phyloP scores from a whole-genome alignment of 306 rosid species.

The Nissolia schottii region DNA sequence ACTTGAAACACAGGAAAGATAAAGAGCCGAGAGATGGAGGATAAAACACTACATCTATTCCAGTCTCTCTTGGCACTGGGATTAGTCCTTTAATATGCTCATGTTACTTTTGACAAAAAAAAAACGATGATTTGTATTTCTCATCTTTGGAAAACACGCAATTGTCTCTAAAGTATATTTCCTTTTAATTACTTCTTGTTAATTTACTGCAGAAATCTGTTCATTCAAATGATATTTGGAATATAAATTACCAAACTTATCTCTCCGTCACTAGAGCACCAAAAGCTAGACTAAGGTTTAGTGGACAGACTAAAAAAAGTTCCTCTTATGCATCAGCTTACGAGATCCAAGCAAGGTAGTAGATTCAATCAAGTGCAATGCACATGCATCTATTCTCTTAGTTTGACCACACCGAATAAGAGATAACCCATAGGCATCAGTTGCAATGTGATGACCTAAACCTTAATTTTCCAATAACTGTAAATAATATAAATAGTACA shows the following conservation, averaged over 20 bases:
- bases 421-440: not conserved
- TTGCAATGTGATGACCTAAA: not conserved
- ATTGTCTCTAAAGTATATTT: not conserved
- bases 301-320: not conserved
- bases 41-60: not conserved
- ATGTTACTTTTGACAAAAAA: not conserved
- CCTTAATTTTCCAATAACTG: not conserved
- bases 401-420: not conserved
- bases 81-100: not conserved
- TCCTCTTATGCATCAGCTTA: not conserved
- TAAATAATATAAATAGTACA: conserved; percentile 4
- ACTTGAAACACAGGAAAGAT: not conserved
- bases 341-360: not conserved
- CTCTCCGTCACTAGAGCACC: not conserved
- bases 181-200: not conserved
- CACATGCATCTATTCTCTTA: conserved; percentile 2
- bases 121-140: not conserved
- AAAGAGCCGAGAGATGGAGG: not conserved
- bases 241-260: not conserved
- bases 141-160: not conserved
- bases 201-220: not conserved
- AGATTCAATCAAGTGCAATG: conserved; percentile 1
- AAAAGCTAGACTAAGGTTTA: not conserved
- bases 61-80: not conserved
- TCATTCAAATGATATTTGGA: not conserved